phyloP scores from a whole-genome alignment of 495 filamentous ascomycete genomes.

The Staphylotrichum tortipilum region DNA sequence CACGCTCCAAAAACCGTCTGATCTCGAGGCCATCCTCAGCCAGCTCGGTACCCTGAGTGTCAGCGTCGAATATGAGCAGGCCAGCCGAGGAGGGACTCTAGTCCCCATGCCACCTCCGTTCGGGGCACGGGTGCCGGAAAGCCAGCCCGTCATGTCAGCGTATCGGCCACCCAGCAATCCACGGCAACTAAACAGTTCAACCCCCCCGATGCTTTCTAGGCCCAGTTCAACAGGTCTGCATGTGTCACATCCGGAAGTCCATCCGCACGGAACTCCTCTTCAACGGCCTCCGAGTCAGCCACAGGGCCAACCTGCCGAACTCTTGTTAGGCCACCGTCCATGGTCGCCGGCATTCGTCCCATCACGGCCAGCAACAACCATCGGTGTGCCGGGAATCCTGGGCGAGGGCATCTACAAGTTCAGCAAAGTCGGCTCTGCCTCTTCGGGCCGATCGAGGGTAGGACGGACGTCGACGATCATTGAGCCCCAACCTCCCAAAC shows the following conservation, averaged over 20 bases:
- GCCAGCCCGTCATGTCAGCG: background rate
- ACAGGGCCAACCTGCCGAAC: background rate
- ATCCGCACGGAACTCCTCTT: background rate
- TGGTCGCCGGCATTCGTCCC: conserved; percentile 8
- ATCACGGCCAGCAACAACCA: conserved; percentile 12
- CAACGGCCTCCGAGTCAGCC: conserved; percentile 13
- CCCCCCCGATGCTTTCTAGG: background rate
- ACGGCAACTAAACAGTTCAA: background rate
- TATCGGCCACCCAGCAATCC: background rate
- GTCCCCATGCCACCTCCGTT: background rate
- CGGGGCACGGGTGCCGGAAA: background rate
- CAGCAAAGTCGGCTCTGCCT: conserved; percentile 15
- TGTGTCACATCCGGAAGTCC: background rate
- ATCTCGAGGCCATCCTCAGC: conserved; percentile 8
- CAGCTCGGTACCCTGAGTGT: conserved; percentile 12
- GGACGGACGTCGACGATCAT: conserved; percentile 3
- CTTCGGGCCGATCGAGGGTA: conserved; percentile 1
- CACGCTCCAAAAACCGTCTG: conserved; percentile 9
- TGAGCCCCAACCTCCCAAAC: background rate
- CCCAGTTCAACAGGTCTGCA: conserved; percentile 1
- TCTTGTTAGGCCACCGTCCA: background rate
- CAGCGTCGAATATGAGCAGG: background rate
- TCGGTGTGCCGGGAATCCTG: conserved; percentile 14
- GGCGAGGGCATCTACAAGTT: conserved; percentile 24
- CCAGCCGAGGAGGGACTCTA: background rate